Evolutionary conservation across 2,329 filamentous ascomycete genomes (phyloP).

Genomic region (Xylaria sp.): DNA sequence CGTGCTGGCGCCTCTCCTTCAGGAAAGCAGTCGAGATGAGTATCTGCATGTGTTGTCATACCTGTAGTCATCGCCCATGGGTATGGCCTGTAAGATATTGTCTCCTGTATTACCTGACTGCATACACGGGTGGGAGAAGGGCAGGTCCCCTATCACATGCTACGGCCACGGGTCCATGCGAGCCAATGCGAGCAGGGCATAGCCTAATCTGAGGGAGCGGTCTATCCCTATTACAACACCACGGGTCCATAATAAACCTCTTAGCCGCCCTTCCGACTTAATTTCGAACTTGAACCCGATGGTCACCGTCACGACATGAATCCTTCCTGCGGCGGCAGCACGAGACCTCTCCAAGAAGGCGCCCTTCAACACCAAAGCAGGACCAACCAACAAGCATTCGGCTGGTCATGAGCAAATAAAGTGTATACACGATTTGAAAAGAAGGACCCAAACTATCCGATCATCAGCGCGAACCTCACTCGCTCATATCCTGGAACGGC

Average conservation of each 20-base stretch:
- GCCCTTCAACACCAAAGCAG: no score
- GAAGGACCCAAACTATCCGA: background rate
- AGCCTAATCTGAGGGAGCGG: background rate
- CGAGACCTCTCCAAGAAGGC: no score
- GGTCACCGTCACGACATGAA: background rate
- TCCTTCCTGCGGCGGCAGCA: background rate
- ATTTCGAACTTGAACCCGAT: background rate
- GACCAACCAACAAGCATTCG: no score
- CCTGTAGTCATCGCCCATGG: background rate
- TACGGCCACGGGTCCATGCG: background rate
- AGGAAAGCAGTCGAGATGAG: background rate
- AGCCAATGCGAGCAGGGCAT: background rate
- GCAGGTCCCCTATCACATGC: background rate
- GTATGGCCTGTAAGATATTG: background rate
- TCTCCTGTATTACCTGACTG: background rate
- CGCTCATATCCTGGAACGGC: no score
- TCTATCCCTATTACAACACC: background rate
- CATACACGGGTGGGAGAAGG: no score
- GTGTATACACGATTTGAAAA: background rate
- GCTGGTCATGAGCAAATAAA: no score
- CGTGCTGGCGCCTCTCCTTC: background rate
- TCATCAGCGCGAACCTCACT: background rate
- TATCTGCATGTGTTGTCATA: background rate
- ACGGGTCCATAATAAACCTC: background rate
- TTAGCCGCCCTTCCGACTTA: background rate